Percentiles rank a stretch among this genome's conserved stretches.
These are phyloP conservation scores for Amylocystis lapponica DNA, from an alignment of 768 basidiomycete species.

Conservation along the genomic window DNA sequence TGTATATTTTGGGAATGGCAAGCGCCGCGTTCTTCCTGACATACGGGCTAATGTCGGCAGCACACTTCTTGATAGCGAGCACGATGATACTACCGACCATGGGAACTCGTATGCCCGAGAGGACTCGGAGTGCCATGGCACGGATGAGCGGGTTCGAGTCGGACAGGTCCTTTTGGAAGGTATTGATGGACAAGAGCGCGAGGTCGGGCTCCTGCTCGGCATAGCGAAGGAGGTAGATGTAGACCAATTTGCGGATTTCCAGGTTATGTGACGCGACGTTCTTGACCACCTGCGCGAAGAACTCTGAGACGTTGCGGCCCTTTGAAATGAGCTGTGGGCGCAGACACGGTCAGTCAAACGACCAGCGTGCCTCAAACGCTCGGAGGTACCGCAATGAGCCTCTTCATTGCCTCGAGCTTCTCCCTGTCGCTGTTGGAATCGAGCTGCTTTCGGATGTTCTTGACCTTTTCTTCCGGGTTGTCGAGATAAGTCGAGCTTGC, in stretches of 20 bases:
- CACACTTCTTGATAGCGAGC: conserved; percentile 88
- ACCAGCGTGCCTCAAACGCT: too few relatives aligned
- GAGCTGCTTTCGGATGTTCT: conserved; percentile 80
- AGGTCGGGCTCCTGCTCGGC: conserved; percentile 93
- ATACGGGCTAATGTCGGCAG: conserved; percentile 88
- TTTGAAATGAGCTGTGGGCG: conserved; percentile 78
- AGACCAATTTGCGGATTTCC: conserved; percentile 94
- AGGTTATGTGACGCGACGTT: conserved; percentile 91
- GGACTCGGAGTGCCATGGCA: conserved; percentile 91
- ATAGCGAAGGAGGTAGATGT: conserved; percentile 94
- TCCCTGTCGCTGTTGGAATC: conserved; percentile 87
- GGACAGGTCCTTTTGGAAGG: conserved; percentile 93
- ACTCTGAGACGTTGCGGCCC: conserved; percentile 83
- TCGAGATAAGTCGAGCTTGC: conserved; percentile 59
- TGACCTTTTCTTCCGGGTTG: conserved; percentile 71
- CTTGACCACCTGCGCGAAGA: conserved; percentile 96
- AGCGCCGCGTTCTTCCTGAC: conserved; percentile 91
- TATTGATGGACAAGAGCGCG: conserved; percentile 93
- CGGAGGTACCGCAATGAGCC: conserved; percentile 81
- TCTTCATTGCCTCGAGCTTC: conserved; percentile 92
- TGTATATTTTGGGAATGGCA: conserved; percentile 81
- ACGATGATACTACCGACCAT: conserved; percentile 84
- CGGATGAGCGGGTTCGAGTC: conserved; percentile 92
- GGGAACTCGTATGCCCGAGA: conserved; percentile 87
- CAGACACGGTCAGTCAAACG: not conserved